Evolutionary conservation across 495 filamentous ascomycete species (phyloP), one percentile per base, ranked within the genome.

Genomic region (Penicillium argentinense): DNA sequence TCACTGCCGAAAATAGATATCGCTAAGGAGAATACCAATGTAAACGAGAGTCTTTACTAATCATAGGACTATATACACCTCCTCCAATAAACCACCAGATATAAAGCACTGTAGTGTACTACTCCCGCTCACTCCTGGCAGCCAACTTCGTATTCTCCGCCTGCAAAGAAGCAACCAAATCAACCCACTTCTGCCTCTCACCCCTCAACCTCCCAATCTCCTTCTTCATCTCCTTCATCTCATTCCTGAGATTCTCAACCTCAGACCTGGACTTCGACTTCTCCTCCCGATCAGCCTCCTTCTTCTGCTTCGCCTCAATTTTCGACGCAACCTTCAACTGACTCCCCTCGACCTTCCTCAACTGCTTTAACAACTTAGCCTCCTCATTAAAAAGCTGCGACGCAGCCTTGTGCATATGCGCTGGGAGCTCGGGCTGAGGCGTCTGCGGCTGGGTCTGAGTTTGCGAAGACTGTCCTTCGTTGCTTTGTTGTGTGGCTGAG

Each of bases 151-250:
- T 69, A 57, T 89, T 88, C 76, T 87, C 82, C 25, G 62, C 65
- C 67, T 90, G 86, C 55, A 90, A 57, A 36, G 80, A 73, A 8
- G 79, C 71, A 23, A 89, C 76, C 59, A 83, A 71, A 49, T 81
- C 78, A 22, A 73, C 70, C 51, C 88, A 68, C 19, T 84, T 77
- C 47, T 87, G 74, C 18, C 81, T 72, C 68, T 89, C 78, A 48
- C 67, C 74, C 22, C 73, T 64, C 44, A 86, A 66, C 14, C 76
- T 67, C 17, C 80, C 75, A 5, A 84, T 61, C 63, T 83, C 80
- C 9, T 76, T 77, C 37, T 74, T 76, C 11, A 78, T 57, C 9
- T 66, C 60, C 39, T 71, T 75, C 33, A 81, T 69, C 56, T 87
- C 81, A 3, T 78, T 73, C 49, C 81, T 77, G 26, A 72, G 57